A percentile compares a stretch with the other conserved stretches of the same genome.
Conservation (phyloP, 805 yeast species). For the Metschnikowia matae region DNA sequence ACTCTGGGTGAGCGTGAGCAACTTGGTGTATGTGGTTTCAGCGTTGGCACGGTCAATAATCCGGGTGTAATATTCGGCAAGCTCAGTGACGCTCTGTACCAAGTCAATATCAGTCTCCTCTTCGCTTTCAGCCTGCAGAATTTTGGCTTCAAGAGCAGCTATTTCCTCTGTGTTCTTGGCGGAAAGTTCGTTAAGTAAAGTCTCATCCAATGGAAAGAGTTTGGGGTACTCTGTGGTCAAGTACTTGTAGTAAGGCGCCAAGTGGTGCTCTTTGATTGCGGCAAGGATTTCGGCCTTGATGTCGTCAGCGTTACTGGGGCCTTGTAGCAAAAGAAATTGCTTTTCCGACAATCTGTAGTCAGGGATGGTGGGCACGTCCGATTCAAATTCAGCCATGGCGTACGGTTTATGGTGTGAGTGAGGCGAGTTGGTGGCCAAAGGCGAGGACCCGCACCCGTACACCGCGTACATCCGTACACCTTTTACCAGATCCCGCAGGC, state of each 20-base stretch:
- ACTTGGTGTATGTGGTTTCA: slow-evolving; percentile 59
- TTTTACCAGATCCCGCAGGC: no score
- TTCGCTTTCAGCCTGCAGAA: slow-evolving; percentile 53
- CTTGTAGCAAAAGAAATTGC: slow-evolving; percentile 58
- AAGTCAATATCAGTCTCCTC: slow-evolving; percentile 86
- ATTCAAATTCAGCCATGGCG: slow-evolving; percentile 29
- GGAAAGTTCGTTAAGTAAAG: slow-evolving; percentile 47
- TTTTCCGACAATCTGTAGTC: slow-evolving; percentile 78
- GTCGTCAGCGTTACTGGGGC: slow-evolving; percentile 27
- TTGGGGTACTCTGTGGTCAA: slow-evolving; percentile 37
- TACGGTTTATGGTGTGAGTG: neutral
- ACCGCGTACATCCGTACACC: neutral
- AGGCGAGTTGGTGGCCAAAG: slow-evolving; percentile 6
- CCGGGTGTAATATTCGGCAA: slow-evolving; percentile 84
- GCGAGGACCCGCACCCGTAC: slow-evolving; percentile 1
- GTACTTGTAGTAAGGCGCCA: slow-evolving; percentile 82
- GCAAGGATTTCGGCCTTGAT: slow-evolving; percentile 43
- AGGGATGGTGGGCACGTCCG: slow-evolving; percentile 63
- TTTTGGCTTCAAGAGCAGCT: slow-evolving; percentile 49
- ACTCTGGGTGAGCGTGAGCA: slow-evolving; percentile 74
- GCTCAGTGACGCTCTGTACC: slow-evolving; percentile 67
- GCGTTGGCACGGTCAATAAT: slow-evolving; percentile 82
- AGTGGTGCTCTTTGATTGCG: slow-evolving; percentile 53
- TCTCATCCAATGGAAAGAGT: slow-evolving; percentile 56
- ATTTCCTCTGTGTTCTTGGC: slow-evolving; percentile 55